phyloP scores from a whole-genome alignment of 2,329 filamentous ascomycete species.

The Aspergillus aculeatinus region DNA sequence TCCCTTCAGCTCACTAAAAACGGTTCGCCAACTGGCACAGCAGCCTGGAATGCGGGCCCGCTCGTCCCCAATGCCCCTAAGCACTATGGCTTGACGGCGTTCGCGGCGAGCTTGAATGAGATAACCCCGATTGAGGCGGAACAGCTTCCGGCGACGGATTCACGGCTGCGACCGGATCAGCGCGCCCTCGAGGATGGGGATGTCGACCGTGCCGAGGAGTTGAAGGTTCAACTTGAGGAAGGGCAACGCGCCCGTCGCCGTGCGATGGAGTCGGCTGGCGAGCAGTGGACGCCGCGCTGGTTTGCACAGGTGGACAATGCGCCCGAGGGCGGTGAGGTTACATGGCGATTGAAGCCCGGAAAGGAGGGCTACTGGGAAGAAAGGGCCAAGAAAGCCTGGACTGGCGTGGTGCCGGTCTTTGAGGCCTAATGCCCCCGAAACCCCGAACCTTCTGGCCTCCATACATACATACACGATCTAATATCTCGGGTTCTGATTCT shows the following conservation, averaged over 20 bases:
- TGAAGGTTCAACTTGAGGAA: slow-evolving; percentile 84
- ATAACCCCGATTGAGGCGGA: slow-evolving; percentile 75
- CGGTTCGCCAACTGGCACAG: slow-evolving; percentile 60
- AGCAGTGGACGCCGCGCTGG: slow-evolving; percentile 75
- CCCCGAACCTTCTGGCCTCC: neutral
- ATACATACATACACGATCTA: neutral
- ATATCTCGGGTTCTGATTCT: neutral
- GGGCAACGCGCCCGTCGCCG: slow-evolving; percentile 72
- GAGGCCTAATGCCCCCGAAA: slow-evolving; percentile 20
- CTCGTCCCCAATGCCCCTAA: slow-evolving; percentile 76
- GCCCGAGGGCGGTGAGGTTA: slow-evolving; percentile 45
- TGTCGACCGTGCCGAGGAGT: slow-evolving; percentile 76
- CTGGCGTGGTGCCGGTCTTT: slow-evolving; percentile 57
- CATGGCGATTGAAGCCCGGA: slow-evolving; percentile 70
- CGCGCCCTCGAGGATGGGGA: slow-evolving; percentile 77
- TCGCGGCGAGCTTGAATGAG: slow-evolving; percentile 85
- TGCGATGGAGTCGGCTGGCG: slow-evolving; percentile 71
- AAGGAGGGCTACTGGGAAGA: slow-evolving; percentile 95
- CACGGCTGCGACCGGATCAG: slow-evolving; percentile 81
- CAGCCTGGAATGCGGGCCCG: slow-evolving; percentile 75
- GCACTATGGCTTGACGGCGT: slow-evolving; percentile 84
- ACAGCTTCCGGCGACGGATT: slow-evolving; percentile 77
- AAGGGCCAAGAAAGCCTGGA: slow-evolving; percentile 67
- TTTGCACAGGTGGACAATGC: slow-evolving; percentile 66
- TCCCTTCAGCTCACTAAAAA: slow-evolving; percentile 66